These are phyloP conservation scores for Hansenula lynferdii DNA, from an alignment of 1,139 yeast genomes.

Conservation along the genomic window DNA sequence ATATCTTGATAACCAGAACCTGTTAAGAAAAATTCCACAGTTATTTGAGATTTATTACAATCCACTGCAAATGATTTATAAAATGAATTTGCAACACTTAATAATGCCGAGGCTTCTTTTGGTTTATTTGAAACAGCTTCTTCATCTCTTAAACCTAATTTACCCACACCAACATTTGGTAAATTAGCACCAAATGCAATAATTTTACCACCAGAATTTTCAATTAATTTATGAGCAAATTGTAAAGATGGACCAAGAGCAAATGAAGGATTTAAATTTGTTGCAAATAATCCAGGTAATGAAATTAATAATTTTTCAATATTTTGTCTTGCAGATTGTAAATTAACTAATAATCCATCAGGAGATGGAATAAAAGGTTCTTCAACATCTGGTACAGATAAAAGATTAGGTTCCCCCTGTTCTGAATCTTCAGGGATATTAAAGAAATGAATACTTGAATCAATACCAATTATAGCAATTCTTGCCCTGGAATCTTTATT, in stretches of 20 bases:
- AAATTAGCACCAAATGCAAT: constrained; percentile 73
- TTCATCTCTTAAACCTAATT: constrained; percentile 77
- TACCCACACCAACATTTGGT: constrained; percentile 85
- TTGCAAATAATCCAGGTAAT: constrained; percentile 68
- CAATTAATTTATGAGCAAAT: constrained; percentile 78
- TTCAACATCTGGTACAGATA: constrained; percentile 86
- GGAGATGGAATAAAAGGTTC: constrained; percentile 93
- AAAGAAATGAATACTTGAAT: constrained; percentile 80
- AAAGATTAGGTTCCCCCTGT: constrained; percentile 57
- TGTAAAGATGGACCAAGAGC: constrained; percentile 92
- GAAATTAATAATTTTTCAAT: constrained; percentile 70
- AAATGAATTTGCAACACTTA: constrained; percentile 78
- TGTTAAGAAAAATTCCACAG: constrained; percentile 90
- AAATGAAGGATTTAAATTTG: constrained; percentile 60
- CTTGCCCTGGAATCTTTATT: constrained; percentile 79
- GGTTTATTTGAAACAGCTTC: constrained; percentile 72
- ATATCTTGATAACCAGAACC: constrained; percentile 87
- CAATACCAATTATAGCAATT: constrained; percentile 86
- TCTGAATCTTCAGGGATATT: constrained; percentile 51
- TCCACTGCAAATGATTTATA: constrained; percentile 95
- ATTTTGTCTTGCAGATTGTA: constrained; percentile 65
- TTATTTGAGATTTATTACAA: constrained; percentile 86
- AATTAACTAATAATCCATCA: constrained; percentile 72
- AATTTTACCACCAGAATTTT: constrained; percentile 86
- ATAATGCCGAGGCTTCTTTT: constrained; percentile 75